Base-by-base conservation (phyloP, 768 basidiomycete genomes). In the Leccinellum albellum region DNA sequence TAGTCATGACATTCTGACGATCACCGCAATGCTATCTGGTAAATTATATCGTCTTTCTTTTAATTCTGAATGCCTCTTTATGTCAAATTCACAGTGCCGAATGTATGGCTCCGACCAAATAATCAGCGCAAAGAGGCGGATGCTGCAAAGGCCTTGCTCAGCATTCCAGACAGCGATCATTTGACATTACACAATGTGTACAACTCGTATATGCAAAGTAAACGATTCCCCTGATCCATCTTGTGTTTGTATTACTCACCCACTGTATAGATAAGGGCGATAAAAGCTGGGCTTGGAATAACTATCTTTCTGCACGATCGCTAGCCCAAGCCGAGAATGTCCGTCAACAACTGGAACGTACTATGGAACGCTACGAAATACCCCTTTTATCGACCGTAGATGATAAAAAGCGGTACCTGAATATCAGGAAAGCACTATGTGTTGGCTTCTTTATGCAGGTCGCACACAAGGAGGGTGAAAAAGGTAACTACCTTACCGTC, bases 361-460 rank as follows among this genome's bases (percentile, higher is more conserved):
- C 78, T 4, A 98, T 99, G 97, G 93, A 97, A 74, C 86, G 86
- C 32, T 90, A 82, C 67, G 92, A 94, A 56, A 75, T 96, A 32
- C 88, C 89, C 28, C 69, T 94, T 21, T 71, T 94, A 26, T 86
- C 86, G 7, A 78, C 83, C 2, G 71, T 70, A 26, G 88, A 94
- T 62, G 83, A 89, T 64, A 79, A 78, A 66, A 89, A 87, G 67
- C 82, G 88, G 61, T 88, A 83, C 70, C 60, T 75, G 53, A 87
- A 87, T 62, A 86, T 98, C 55, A 83, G 93, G 26, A 86, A 87
- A 72, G 88, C 89, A 0, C 78, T 98, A 21, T 88, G 91, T 5
- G 89, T 88, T 63, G 97, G 95, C 2, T 99, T 91, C 80, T 99
- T 98, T 76, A 98, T 97, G 96, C 96, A 98, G 69, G 85, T 93